Percentiles rank a stretch among this genome's conserved stretches.
Evolutionary conservation across 495 filamentous ascomycete species (phyloP).

Genomic region (Astrothelium macrocarpum): DNA sequence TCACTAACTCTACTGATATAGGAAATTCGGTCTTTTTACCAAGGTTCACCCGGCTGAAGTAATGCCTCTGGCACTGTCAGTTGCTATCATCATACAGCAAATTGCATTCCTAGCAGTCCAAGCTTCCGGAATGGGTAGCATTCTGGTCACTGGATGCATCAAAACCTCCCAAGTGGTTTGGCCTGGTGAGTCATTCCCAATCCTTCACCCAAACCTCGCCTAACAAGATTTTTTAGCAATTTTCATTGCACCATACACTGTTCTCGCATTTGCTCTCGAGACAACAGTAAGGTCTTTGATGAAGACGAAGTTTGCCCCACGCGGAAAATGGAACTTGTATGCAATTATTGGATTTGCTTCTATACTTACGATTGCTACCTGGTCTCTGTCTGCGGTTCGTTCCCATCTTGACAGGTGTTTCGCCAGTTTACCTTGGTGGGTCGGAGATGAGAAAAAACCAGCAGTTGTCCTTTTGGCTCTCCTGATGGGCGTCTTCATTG

Average conservation of each 20-base stretch:
- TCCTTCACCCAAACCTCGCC: background rate
- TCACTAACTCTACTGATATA: background rate
- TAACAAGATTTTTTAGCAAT: background rate
- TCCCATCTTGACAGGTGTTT: background rate
- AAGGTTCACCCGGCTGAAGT: background rate
- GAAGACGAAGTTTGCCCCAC: background rate
- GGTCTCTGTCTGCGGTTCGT: constrained; percentile 2
- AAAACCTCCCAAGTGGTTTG: background rate
- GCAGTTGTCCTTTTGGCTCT: background rate
- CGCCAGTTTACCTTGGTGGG: constrained; percentile 1
- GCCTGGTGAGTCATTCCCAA: background rate
- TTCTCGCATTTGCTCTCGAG: background rate
- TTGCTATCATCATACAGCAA: background rate
- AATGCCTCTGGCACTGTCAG: background rate
- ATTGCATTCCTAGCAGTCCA: background rate
- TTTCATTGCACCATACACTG: background rate
- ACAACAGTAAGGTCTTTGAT: background rate
- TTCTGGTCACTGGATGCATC: background rate
- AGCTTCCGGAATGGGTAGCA: constrained; percentile 1
- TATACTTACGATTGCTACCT: background rate
- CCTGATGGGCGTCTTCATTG: background rate
- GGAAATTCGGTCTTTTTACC: background rate
- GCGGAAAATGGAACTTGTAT: background rate
- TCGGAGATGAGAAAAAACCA: constrained; percentile 2
- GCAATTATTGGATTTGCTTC: background rate